These are phyloP conservation scores for Massarina eburnea DNA, from an alignment of 2,329 filamentous ascomycete species.

Conservation along the genomic window DNA sequence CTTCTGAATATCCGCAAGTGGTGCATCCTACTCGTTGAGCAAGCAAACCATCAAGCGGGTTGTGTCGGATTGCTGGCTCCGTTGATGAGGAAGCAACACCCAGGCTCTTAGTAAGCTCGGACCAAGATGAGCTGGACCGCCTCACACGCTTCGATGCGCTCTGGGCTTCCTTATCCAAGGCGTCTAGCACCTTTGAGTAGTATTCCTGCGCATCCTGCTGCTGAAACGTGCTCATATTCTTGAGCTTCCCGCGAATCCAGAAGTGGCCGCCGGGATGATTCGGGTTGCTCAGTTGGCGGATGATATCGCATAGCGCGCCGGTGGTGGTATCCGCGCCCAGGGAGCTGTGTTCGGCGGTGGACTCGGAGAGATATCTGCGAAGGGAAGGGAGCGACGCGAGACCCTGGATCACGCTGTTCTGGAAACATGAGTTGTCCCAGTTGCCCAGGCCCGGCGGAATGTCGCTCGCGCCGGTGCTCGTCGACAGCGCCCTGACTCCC, in stretches of 20 bases:
- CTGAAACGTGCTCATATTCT: conserved; percentile 92
- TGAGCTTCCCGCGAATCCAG: conserved; percentile 79
- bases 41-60: conserved; percentile 83
- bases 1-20: conserved; percentile 82
- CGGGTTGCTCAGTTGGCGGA: conserved; percentile 69
- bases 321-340: conserved; percentile 50
- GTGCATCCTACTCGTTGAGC: conserved; percentile 89
- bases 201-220: conserved; percentile 99
- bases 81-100: conserved; percentile 12
- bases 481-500: conserved; percentile 39
- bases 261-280: conserved; percentile 73
- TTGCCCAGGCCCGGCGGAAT: conserved; percentile 74
- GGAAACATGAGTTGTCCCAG: conserved; percentile 94
- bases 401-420: conserved; percentile 88
- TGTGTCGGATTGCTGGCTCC: conserved; percentile 50
- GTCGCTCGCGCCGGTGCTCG: conserved; percentile 31
- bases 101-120: conserved; percentile 27
- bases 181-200: conserved; percentile 84
- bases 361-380: conserved; percentile 60
- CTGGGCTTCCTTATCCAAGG: conserved; percentile 75
- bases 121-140: conserved; percentile 39
- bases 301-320: conserved; percentile 63
- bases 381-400: conserved; percentile 75
- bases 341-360: conserved; percentile 33
- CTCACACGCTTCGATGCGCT: conserved; percentile 47